Evolutionary conservation across 2,329 filamentous ascomycete species (phyloP), one percentile per base, ranked within the genome.

Genomic region (Atkinsonella hypoxylon): DNA sequence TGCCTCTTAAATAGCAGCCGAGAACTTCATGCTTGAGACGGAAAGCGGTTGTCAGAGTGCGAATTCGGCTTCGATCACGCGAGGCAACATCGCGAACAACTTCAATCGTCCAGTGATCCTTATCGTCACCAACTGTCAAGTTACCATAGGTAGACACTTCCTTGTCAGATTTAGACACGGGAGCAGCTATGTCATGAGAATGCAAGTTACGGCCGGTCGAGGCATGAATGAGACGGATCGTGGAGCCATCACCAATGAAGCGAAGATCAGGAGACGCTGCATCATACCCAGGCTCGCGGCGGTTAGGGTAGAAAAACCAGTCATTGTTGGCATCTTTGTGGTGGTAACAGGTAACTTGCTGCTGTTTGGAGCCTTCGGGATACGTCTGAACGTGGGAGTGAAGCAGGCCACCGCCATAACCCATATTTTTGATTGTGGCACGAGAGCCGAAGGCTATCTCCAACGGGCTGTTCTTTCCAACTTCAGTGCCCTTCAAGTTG

Each of bases 281-380:
- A 60, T 90, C 76, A 62, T 83, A 95, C 17, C 86, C 83, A 22
- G 77, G 70, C 53, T 95, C 80, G 49, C 76, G 70, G 55, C 94
- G 87, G 72, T 91, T 95, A 26, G 93, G 93, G 67, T 96, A 96
- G 70, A 98, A 90, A 72, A 94, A 95, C 93, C 93, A 98, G 67
- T 98, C 93, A 67, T 98, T 98, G 79, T 98, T 98, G 67, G 91
- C 79, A 74, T 98, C 93, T 68, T 98, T 98, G 77, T 98, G 93
- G 71, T 98, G 93, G 71, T 98, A 98, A 76, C 94, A 98, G 55
- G 93, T 98, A 55, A 98, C 84, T 67, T 98, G 93, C 69, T 98
- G 94, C 70, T 98, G 93, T 48, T 73, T 73, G 38, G 93, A 97
- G 32, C 91, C 93, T 64, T 96, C 90, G 0, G 91, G 91, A 66